Evolutionary conservation across 768 basidiomycete genomes (phyloP).

Genomic region (Inosperma sp.): DNA sequence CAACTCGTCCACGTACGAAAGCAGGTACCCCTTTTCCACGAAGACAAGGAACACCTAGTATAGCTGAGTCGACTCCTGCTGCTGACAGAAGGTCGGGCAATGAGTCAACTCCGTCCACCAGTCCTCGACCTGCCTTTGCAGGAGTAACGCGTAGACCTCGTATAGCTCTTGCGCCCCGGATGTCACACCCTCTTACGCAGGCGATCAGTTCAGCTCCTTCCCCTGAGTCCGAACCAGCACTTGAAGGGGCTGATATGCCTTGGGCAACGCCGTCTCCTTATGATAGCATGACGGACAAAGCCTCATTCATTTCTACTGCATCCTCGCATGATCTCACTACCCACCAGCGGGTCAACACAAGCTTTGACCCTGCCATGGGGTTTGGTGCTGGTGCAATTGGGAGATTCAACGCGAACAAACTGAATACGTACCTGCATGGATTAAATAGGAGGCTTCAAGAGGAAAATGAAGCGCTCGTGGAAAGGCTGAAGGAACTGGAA

Average conservation of each 20-base stretch:
- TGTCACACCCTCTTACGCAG: conserved; percentile 67
- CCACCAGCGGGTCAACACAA: conserved; percentile 77
- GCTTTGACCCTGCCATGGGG: conserved; percentile 81
- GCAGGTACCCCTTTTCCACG: conserved; percentile 60
- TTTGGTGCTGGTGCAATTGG: conserved; percentile 65
- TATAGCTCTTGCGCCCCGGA: conserved; percentile 34
- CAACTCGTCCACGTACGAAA: conserved; percentile 67
- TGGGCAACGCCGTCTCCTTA: conserved; percentile 42
- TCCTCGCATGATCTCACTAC: conserved; percentile 87
- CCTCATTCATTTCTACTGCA: conserved; percentile 74
- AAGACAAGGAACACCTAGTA: conserved; percentile 30
- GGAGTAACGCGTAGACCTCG: conserved; percentile 62
- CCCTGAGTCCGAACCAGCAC: conserved; percentile 19
- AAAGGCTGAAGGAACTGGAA: conserved; percentile 49
- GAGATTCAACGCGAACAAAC: conserved; percentile 77
- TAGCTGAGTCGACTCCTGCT: conserved; percentile 33
- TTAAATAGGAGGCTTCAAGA: conserved; percentile 79
- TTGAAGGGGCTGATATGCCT: conserved; percentile 16
- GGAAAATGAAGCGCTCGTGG: conserved; percentile 70
- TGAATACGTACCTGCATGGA: conserved; percentile 83
- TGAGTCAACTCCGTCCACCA: conserved; percentile 28
- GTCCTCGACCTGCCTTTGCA: conserved; percentile 52
- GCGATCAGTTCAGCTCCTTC: conserved; percentile 30
- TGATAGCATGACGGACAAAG: conserved; percentile 50
- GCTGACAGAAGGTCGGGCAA: conserved; percentile 14